Percentiles rank a stretch among this genome's conserved stretches.
Evolutionary conservation across 345 rosid genomes (phyloP).

Genomic region (Citrus cavaleriei): DNA sequence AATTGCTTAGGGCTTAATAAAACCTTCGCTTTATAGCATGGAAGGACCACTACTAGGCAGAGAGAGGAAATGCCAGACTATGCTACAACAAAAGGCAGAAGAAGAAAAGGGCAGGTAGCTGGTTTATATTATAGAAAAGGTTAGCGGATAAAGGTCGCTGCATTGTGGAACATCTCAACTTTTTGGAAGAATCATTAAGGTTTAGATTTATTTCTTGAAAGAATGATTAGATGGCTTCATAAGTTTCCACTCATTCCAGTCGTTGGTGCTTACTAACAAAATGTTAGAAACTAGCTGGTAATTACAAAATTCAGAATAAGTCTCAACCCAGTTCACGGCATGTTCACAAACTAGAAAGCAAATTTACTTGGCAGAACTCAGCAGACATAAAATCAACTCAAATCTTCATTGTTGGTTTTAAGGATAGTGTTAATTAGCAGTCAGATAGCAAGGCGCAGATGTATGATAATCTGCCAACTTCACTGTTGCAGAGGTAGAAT

Average conservation of each 20-base stretch:
- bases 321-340: background rate
- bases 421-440: background rate
- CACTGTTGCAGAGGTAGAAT: too few species aligned
- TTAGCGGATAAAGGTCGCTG: background rate
- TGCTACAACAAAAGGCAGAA: background rate
- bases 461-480: background rate
- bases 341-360: background rate
- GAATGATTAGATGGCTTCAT: constrained; percentile 1
- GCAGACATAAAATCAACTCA: background rate
- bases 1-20: constrained; percentile 1
- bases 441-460: background rate
- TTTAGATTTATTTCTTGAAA: background rate
- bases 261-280: background rate
- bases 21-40: background rate
- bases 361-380: background rate
- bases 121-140: background rate
- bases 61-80: background rate
- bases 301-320: background rate
- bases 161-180: constrained; percentile 4
- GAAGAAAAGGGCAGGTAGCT: background rate
- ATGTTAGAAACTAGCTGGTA: background rate
- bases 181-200: background rate
- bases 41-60: constrained; percentile 15
- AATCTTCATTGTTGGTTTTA: too few species aligned
- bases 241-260: background rate